Base-by-base conservation (phyloP, 2,329 filamentous ascomycete genomes). In the Neoarthrinium moseri region DNA sequence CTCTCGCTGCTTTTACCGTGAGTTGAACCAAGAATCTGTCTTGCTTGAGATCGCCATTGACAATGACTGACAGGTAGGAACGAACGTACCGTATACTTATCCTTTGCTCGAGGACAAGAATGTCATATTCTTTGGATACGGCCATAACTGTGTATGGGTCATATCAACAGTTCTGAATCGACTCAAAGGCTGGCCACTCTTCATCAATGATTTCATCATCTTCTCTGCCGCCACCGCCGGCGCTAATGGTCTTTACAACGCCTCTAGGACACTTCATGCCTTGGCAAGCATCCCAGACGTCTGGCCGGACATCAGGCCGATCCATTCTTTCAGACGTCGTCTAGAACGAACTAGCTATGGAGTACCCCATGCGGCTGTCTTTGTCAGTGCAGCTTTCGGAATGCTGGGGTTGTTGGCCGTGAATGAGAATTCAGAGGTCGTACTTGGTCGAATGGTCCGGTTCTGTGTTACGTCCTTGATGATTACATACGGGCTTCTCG, bases 201-300 rank as follows among this genome's bases (percentile, higher is more conserved):
- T 73, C 44, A 65, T 73, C 54, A 73, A 73, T 41, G 69, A 64
- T 2, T 68, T 73, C 47, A 71, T 68, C 55, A 62, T 73, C 27
- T 71, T 74, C 51, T 70, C 69, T 0, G 68, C 70, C 2, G 64
- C 65, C 22, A 67, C 68, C 1, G 65, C 65, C 8, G 70, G 65
- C 1, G 65, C 71, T 44, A 72, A 70, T 48, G 62, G 64, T 7
- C 58, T 73, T 23, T 73, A 72, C 53, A 62, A 67, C 30, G 65
- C 68, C 18, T 70, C 66, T 11, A 59, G 71, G 42, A 56, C 70
- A 7, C 55, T 73, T 15, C 70, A 73, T 56, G 69, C 70, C 1
- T 58, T 74, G 41, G 69, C 71, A 17, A 60, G 47, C 49, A 67
- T 66, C 42, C 61, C 59, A 22, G 67, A 66, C 47, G 69, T 60